These are phyloP conservation scores for Eucalyptus grandis DNA, from an alignment of 345 rosid species.

Conservation along the genomic window DNA sequence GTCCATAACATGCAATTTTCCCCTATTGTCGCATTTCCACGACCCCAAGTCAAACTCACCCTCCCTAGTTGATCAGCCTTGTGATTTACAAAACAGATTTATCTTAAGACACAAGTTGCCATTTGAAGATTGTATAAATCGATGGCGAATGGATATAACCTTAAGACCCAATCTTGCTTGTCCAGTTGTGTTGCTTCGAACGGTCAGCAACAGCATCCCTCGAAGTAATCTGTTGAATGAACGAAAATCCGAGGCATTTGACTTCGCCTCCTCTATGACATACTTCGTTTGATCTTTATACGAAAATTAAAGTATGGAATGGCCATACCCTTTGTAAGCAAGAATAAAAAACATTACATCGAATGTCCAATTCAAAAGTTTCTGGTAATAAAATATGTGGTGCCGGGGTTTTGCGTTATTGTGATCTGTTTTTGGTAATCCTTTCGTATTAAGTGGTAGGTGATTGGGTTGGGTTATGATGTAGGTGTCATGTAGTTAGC, in stretches of 20 bases:
- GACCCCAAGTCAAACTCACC: neutral
- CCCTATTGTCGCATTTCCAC: neutral
- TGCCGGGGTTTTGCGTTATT: neutral
- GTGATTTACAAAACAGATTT: neutral
- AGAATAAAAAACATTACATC: neutral
- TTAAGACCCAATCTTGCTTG: neutral
- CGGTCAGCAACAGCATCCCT: neutral
- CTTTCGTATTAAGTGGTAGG: neutral
- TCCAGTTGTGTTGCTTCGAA: neutral
- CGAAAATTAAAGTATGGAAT: neutral
- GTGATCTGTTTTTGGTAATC: neutral
- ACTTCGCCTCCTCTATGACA: neutral
- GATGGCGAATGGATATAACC: neutral
- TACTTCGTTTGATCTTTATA: neutral
- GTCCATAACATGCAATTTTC: neutral
- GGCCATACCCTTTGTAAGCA: neutral
- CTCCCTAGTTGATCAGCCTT: neutral
- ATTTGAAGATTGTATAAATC: neutral
- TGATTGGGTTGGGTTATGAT: neutral
- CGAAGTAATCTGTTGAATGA: neutral
- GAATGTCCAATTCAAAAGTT: neutral
- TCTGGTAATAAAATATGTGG: neutral
- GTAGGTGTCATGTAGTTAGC: neutral
- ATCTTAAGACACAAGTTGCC: neutral
- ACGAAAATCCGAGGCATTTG: neutral